phyloP scores from a whole-genome alignment of 208 protist genomes.

The Crithidia bombi region DNA sequence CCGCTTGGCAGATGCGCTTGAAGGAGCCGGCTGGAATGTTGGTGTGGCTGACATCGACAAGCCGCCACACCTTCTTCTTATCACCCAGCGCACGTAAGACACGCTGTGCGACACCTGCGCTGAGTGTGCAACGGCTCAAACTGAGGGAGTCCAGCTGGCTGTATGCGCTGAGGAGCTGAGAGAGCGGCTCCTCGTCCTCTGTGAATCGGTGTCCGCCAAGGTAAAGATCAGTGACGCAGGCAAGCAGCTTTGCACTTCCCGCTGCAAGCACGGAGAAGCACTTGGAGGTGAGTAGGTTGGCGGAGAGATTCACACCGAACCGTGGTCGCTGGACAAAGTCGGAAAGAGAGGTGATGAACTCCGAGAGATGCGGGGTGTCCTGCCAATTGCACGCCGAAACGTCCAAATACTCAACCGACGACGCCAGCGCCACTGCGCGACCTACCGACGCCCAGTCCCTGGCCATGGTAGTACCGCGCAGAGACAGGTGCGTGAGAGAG shows the following conservation, averaged over 20 bases:
- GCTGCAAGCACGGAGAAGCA: slow-evolving; percentile 36
- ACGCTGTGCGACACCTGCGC: slow-evolving; percentile 29
- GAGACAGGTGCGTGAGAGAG: slow-evolving; percentile 45
- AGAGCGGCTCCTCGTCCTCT: slow-evolving; percentile 27
- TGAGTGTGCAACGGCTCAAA: slow-evolving; percentile 32
- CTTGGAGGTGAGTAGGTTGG: slow-evolving; percentile 39
- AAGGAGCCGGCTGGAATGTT: slow-evolving; percentile 20
- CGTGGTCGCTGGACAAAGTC: slow-evolving; percentile 37
- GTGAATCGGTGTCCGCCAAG: slow-evolving; percentile 42
- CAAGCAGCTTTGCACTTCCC: slow-evolving; percentile 22
- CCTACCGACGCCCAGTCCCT: slow-evolving; percentile 44
- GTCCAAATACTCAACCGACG: slow-evolving; percentile 36
- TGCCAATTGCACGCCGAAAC: slow-evolving; percentile 52
- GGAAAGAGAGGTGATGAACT: slow-evolving; percentile 34
- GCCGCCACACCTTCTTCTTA: slow-evolving; percentile 32
- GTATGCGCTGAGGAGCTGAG: slow-evolving; percentile 37
- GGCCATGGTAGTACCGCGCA: slow-evolving; percentile 48
- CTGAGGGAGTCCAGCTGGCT: slow-evolving; percentile 31
- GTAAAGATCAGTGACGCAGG: slow-evolving; percentile 33
- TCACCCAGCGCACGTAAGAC: slow-evolving; percentile 45
- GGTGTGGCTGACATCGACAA: slow-evolving; percentile 33
- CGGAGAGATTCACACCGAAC: slow-evolving; percentile 53
- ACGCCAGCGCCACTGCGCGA: slow-evolving; percentile 32
- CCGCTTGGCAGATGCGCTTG: slow-evolving; percentile 35
- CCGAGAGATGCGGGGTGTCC: slow-evolving; percentile 36